Percentiles rank a stretch among this genome's conserved stretches.
These are phyloP conservation scores for Phyllosticta paracitricarpa DNA, from an alignment of 2,329 filamentous ascomycete species.

Conservation along the genomic window DNA sequence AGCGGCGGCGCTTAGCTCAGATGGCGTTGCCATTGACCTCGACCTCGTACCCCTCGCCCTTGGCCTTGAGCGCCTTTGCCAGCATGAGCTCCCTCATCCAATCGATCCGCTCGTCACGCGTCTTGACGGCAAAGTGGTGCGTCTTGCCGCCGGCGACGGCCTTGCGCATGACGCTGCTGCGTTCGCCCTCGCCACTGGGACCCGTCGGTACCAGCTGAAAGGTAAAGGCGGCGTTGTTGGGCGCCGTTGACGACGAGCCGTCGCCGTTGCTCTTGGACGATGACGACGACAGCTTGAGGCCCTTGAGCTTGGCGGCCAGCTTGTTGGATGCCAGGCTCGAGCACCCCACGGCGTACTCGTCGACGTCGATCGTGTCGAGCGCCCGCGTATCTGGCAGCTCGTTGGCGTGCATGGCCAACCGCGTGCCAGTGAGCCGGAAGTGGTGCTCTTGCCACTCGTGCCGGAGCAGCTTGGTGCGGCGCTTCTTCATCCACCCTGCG, in stretches of 20 bases:
- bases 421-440: slow-evolving; percentile 62
- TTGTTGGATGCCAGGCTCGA: slow-evolving; percentile 70
- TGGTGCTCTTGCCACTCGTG: slow-evolving; percentile 92
- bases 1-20: slow-evolving; percentile 5
- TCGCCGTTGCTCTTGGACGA: slow-evolving; percentile 45
- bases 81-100: slow-evolving; percentile 96
- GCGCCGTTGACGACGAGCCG: slow-evolving; percentile 41
- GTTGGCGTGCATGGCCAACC: slow-evolving; percentile 56
- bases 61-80: slow-evolving; percentile 76
- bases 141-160: slow-evolving; percentile 58
- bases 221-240: slow-evolving; percentile 49
- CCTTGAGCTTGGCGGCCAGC: slow-evolving; percentile 78
- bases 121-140: slow-evolving; percentile 87
- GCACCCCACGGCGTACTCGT: slow-evolving; percentile 82
- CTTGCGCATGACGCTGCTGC: slow-evolving; percentile 26
- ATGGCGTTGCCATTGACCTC: slow-evolving; percentile 56
- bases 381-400: slow-evolving; percentile 48
- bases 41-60: slow-evolving; percentile 73
- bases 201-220: slow-evolving; percentile 63
- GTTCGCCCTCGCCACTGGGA: slow-evolving; percentile 16
- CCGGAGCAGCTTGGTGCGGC: slow-evolving; percentile 76
- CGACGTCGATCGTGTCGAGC: slow-evolving; percentile 73
- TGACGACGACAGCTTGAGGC: slow-evolving; percentile 47
- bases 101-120: slow-evolving; percentile 82
- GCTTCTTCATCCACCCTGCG: slow-evolving; percentile 88